phyloP scores from a whole-genome alignment of 495 filamentous ascomycete genomes.

The Podospora fimiseda region DNA sequence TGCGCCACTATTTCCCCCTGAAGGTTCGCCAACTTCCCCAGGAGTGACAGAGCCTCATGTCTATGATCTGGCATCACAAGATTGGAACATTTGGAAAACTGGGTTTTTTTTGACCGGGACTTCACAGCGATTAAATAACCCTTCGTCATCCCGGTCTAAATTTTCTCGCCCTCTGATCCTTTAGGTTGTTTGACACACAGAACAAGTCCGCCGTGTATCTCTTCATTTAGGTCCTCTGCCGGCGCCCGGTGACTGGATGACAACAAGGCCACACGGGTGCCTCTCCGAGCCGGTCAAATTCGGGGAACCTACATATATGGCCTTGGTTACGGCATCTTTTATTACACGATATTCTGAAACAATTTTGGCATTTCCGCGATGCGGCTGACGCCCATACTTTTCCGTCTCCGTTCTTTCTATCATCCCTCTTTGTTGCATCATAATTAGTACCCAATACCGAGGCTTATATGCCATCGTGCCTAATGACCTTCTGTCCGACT shows the following conservation, averaged over 20 bases:
- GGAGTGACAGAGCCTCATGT: constrained; percentile 1
- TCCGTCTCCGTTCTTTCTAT: not conserved
- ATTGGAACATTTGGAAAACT: not conserved
- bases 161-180: not conserved
- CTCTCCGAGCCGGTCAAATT: not conserved
- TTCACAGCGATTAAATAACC: not conserved
- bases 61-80: not conserved
- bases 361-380: constrained; percentile 2
- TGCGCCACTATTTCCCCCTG: not conserved
- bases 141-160: not conserved
- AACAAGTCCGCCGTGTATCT: not conserved
- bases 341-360: constrained; percentile 8
- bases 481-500: too few relatives aligned
- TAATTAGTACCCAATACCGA: not conserved
- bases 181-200: not conserved
- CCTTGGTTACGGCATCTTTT: constrained; percentile 5
- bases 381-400: not conserved
- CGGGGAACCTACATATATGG: not conserved
- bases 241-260: constrained; percentile 1
- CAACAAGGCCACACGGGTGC: not conserved
- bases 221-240: not conserved
- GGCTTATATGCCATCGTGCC: not conserved
- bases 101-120: not conserved
- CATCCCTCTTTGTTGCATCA: not conserved
- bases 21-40: not conserved